Conservation (phyloP, 208 protist genomes). For the Acanthamoeba healyi region DNA sequence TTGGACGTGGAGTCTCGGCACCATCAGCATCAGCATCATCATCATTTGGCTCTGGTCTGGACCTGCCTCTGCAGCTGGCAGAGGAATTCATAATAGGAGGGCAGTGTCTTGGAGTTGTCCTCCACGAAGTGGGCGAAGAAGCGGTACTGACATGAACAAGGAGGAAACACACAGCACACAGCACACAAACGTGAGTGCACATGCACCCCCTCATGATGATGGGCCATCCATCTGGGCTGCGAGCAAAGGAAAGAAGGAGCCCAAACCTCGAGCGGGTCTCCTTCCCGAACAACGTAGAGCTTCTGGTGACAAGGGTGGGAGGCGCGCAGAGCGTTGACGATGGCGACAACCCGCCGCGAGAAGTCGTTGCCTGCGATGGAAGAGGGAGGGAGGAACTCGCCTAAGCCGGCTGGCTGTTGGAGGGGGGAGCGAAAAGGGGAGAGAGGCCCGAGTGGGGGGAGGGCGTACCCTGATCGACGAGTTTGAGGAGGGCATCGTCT, state of each 20-base stretch:
- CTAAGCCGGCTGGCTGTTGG: too few relatives aligned
- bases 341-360: constrained; percentile 4
- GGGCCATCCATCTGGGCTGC: too few relatives aligned
- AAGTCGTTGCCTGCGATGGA: constrained; percentile 5
- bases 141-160: background rate
- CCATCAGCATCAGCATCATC: too few relatives aligned
- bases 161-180: background rate
- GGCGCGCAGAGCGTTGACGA: constrained; percentile 51
- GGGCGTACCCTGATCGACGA: background rate
- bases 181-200: too few relatives aligned
- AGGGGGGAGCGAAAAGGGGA: too few relatives aligned
- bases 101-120: constrained; percentile 58
- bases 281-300: constrained; percentile 64
- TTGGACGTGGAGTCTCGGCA: too few relatives aligned
- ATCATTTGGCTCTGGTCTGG: background rate
- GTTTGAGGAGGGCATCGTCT: constrained; percentile 14
- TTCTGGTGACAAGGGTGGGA: constrained; percentile 16
- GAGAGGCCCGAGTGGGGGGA: too few relatives aligned
- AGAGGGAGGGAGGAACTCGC: background rate
- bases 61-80: constrained; percentile 68
- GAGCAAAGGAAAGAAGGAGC: background rate
- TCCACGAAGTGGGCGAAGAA: constrained; percentile 65
- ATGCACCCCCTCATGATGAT: too few relatives aligned
- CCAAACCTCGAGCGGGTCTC: constrained; percentile 22
- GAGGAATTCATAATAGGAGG: constrained; percentile 71